A percentile compares a stretch with the other conserved stretches of the same genome.
Evolutionary conservation across 768 basidiomycete species (phyloP).

Genomic region (Kwoniella pini): DNA sequence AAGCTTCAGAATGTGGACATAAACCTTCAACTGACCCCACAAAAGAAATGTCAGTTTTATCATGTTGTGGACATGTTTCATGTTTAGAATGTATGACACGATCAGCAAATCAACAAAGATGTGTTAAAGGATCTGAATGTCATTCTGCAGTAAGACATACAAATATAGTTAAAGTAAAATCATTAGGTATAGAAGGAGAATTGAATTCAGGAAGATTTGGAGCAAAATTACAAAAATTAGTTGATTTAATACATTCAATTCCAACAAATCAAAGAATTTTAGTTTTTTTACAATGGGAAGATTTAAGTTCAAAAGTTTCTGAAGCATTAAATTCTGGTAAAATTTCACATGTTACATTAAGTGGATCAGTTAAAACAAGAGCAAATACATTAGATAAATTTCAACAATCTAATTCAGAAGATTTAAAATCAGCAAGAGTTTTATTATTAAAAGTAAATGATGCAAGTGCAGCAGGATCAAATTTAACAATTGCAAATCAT

Average conservation of each 20-base stretch:
- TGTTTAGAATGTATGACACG: slow-evolving; percentile 71
- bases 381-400: slow-evolving; percentile 82
- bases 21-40: slow-evolving; percentile 57
- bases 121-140: slow-evolving; percentile 73
- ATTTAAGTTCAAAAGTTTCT: slow-evolving; percentile 86
- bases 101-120: slow-evolving; percentile 76
- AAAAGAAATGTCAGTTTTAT: slow-evolving; percentile 69
- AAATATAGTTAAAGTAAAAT: slow-evolving; percentile 49
- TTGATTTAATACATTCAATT: slow-evolving; percentile 80
- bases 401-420: slow-evolving; percentile 67
- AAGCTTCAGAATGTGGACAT: slow-evolving; percentile 47
- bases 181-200: slow-evolving; percentile 50
- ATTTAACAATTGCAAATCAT: slow-evolving; percentile 89
- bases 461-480: slow-evolving; percentile 61
- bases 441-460: slow-evolving; percentile 89
- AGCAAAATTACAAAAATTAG: slow-evolving; percentile 55
- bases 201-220: slow-evolving; percentile 48
- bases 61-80: slow-evolving; percentile 89
- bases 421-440: slow-evolving; percentile 61
- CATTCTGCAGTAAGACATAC: slow-evolving; percentile 70
- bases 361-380: slow-evolving; percentile 71
- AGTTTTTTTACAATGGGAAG: slow-evolving; percentile 94
- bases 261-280: slow-evolving; percentile 78
- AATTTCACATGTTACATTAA: slow-evolving; percentile 77
- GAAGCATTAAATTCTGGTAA: slow-evolving; percentile 73